A percentile compares a stretch with the other conserved stretches of the same genome.
These are phyloP conservation scores for Tylopilus subfusipes DNA, from an alignment of 768 basidiomycete genomes.

Conservation along the genomic window DNA sequence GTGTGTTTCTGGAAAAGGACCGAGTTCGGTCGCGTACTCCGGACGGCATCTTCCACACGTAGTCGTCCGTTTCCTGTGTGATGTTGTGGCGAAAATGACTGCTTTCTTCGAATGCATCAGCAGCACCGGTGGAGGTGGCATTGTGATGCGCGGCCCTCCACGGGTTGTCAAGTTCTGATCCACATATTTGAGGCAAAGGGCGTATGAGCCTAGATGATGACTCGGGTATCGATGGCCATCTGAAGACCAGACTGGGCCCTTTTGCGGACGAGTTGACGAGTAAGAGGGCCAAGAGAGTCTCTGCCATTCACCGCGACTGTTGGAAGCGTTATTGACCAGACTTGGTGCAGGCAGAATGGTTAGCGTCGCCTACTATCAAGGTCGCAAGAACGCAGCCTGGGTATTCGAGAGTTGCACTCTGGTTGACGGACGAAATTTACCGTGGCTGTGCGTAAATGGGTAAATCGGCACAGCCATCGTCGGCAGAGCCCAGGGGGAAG, in stretches of 20 bases:
- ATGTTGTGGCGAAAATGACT: background rate
- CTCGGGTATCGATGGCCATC: constrained; percentile 77
- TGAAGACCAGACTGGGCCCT: constrained; percentile 72
- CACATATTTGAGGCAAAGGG: constrained; percentile 52
- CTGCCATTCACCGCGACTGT: constrained; percentile 36
- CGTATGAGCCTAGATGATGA: constrained; percentile 68
- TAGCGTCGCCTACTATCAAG: background rate
- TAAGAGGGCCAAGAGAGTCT: constrained; percentile 75
- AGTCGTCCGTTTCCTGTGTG: constrained; percentile 40
- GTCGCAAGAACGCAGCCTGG: background rate
- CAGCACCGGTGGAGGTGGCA: constrained; percentile 30
- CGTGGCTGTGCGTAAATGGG: too few species aligned
- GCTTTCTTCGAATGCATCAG: constrained; percentile 10
- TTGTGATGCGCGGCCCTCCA: constrained; percentile 64
- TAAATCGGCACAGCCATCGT: too few species aligned
- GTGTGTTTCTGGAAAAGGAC: constrained; percentile 47
- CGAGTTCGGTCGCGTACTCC: constrained; percentile 45
- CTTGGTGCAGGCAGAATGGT: background rate
- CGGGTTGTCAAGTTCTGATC: constrained; percentile 60
- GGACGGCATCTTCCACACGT: constrained; percentile 61
- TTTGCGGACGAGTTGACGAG: constrained; percentile 84
- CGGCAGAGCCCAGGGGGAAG: too few species aligned
- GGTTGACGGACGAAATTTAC: too few species aligned
- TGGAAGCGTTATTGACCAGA: background rate
- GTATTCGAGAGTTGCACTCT: background rate